Conservation (phyloP, 371 early-diverging fungal species). For the Mucor irregularis region DNA sequence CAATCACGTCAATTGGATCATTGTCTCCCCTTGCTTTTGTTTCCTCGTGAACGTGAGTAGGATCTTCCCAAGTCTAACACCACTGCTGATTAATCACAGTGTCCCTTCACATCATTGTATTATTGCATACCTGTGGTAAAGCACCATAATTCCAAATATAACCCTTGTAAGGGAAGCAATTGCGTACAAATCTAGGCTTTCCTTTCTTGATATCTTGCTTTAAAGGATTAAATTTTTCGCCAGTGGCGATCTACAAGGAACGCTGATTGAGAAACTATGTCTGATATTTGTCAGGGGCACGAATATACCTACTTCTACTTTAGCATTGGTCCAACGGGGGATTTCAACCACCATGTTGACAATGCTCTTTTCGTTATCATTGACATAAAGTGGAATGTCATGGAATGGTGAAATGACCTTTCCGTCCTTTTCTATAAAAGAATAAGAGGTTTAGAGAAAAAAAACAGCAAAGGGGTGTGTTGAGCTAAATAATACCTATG, state of each 20-base stretch:
- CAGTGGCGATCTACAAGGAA: constrained; percentile 62
- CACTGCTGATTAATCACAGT: too few species aligned
- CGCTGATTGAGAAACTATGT: too few species aligned
- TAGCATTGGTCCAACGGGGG: constrained; percentile 99
- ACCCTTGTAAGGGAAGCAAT: constrained; percentile 99
- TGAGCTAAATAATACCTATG: constrained; percentile 53
- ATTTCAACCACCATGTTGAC: constrained; percentile 99
- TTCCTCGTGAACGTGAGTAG: constrained; percentile 79
- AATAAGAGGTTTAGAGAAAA: too few species aligned
- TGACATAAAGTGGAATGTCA: constrained; percentile 96
- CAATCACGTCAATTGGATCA: constrained; percentile 98
- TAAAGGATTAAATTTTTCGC: constrained; percentile 96
- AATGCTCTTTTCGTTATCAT: constrained; percentile 73
- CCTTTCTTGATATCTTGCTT: constrained; percentile 99
- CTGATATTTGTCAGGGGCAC: not conserved
- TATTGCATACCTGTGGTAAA: constrained; percentile 88
- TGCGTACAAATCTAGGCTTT: constrained; percentile 97
- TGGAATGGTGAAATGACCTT: constrained; percentile 94
- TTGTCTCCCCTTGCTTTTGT: constrained; percentile 95
- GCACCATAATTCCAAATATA: constrained; percentile 99
- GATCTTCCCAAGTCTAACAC: constrained; percentile 99
- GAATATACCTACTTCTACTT: constrained; percentile 84
- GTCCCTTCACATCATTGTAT: too few species aligned
- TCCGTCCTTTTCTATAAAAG: constrained; percentile 66
- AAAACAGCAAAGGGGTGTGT: not conserved